Evolutionary conservation across 129 eudicot genomes (phyloP).

Genomic region (Artemisia tridentata): DNA sequence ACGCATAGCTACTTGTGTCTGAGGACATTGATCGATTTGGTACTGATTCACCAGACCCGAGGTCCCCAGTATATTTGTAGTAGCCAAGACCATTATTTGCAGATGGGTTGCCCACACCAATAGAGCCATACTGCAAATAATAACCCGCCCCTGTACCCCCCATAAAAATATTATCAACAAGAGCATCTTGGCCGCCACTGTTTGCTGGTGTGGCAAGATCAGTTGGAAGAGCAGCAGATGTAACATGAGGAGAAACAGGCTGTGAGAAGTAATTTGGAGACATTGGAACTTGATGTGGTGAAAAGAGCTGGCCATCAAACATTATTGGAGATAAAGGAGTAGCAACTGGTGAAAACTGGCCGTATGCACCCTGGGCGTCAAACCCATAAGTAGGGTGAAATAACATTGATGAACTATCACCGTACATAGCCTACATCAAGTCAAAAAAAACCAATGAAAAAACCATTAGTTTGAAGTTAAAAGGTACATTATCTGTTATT

Average conservation of each 20-base stretch:
- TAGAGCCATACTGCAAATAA: conserved; percentile 60
- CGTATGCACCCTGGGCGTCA: conserved; percentile 74
- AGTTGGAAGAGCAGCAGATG: conserved; percentile 52
- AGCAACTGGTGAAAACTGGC: conserved; percentile 87
- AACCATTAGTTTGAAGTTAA: not conserved
- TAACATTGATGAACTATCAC: conserved; percentile 60
- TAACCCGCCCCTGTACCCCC: conserved; percentile 65
- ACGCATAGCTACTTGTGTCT: conserved; percentile 52
- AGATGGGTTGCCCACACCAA: conserved; percentile 55
- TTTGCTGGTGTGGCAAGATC: conserved; percentile 63
- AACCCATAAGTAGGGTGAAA: conserved; percentile 78
- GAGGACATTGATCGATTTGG: conserved; percentile 53
- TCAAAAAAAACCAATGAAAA: not conserved
- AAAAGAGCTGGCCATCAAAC: conserved; percentile 83
- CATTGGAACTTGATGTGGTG: conserved; percentile 77
- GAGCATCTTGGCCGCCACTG: conserved; percentile 67
- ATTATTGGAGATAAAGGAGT: conserved; percentile 80
- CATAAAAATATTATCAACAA: conserved; percentile 40
- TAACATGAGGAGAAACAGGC: conserved; percentile 72
- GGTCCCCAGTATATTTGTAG: conserved; percentile 63
- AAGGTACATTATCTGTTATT: not conserved
- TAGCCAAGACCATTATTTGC: conserved; percentile 59
- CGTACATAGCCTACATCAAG: conserved; percentile 61
- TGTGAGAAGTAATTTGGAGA: conserved; percentile 72
- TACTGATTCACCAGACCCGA: conserved; percentile 59